Conservation (phyloP, 495 filamentous ascomycete genomes). For the Penicillium silybi region DNA sequence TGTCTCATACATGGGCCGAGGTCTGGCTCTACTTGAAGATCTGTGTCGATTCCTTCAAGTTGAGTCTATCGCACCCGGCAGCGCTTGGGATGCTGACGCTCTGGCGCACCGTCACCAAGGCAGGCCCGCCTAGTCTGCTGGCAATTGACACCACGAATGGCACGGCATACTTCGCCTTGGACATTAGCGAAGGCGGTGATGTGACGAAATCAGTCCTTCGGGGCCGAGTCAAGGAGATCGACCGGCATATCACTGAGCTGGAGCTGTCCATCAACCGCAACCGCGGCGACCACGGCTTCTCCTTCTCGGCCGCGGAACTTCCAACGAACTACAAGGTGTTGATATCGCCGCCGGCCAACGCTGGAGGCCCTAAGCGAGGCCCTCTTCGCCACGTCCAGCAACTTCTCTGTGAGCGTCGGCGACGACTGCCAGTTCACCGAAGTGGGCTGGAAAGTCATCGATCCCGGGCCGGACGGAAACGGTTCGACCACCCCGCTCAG, state of each 20-base stretch:
- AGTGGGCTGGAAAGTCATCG: conserved; percentile 5
- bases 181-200: conserved; percentile 1
- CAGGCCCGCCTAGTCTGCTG: conserved; percentile 3
- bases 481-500: conserved; percentile 1
- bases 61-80: conserved; percentile 8
- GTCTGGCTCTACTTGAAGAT: conserved; percentile 4
- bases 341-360: conserved; percentile 1
- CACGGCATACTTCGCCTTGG: conserved; percentile 6
- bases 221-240: neutral
- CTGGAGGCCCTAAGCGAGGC: neutral
- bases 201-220: neutral
- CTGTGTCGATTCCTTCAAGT: conserved; percentile 1
- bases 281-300: conserved; percentile 11
- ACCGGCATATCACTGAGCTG: conserved; percentile 5
- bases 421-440: conserved; percentile 8
- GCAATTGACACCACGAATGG: conserved; percentile 9
- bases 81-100: conserved; percentile 7
- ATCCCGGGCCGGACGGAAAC: conserved; percentile 3
- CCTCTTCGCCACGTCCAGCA: conserved; percentile 1
- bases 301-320: conserved; percentile 4
- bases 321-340: neutral
- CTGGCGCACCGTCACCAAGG: conserved; percentile 8
- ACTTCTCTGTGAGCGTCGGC: neutral
- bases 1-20: conserved; percentile 5
- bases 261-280: conserved; percentile 8